Evolutionary conservation across 176 grass and related monocot genomes (phyloP).

Genomic region (Raddia distichophylla): DNA sequence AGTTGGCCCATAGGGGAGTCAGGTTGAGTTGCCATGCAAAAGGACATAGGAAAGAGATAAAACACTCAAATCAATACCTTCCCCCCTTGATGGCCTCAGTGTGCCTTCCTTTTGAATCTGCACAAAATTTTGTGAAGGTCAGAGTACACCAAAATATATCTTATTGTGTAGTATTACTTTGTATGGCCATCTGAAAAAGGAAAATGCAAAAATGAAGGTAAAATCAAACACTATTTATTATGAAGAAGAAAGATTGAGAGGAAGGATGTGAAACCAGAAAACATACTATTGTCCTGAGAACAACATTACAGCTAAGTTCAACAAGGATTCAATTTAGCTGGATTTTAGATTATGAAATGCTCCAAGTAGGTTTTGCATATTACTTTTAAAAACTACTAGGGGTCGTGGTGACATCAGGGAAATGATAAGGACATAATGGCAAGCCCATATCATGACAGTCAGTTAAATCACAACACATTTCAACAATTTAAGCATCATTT

Average conservation of each 20-base stretch:
- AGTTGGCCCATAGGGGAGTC: constrained; percentile 38
- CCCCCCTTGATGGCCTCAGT: constrained; percentile 94
- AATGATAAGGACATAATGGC: background rate
- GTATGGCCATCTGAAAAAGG: background rate
- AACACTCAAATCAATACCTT: constrained; percentile 68
- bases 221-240: background rate
- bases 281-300: constrained; percentile 11
- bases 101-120: constrained; percentile 88
- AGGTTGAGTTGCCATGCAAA: constrained; percentile 35
- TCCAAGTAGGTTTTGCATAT: constrained; percentile 5
- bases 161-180: background rate
- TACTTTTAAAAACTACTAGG: constrained; percentile 6
- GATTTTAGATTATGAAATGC: background rate
- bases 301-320: constrained; percentile 7
- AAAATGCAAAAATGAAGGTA: constrained; percentile 2
- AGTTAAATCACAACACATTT: background rate
- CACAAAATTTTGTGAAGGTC: constrained; percentile 19
- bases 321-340: background rate
- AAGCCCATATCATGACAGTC: background rate
- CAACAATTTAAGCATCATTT: background rate
- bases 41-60: background rate
- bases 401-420: constrained; percentile 1
- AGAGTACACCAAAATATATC: constrained; percentile 27
- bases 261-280: constrained; percentile 20
- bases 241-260: background rate